phyloP scores from a whole-genome alignment of 345 rosid genomes.

The Gossypium herbaceum region DNA sequence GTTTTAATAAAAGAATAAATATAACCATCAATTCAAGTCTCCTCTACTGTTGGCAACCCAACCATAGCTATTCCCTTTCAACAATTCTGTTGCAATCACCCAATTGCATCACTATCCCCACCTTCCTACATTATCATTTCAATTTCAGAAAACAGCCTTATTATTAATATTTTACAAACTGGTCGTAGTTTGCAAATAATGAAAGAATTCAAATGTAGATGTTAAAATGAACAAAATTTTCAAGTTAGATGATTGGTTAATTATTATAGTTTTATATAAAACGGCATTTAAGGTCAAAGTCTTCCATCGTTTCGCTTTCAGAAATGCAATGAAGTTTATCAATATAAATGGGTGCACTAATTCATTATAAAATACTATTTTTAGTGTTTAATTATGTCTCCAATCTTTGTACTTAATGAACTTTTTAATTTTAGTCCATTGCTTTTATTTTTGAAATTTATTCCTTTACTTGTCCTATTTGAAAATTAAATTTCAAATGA shows the following conservation, averaged over 20 bases:
- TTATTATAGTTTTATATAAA: background rate
- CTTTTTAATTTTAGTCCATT: no score
- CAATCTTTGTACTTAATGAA: no score
- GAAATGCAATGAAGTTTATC: slow-evolving; percentile 15
- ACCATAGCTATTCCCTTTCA: background rate
- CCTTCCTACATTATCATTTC: background rate
- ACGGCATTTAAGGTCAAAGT: slow-evolving; percentile 5
- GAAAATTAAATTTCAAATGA: no score
- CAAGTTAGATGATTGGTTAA: background rate
- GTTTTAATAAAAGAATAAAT: background rate
- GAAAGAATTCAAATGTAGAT: background rate
- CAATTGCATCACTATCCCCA: background rate
- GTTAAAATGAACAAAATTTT: no score
- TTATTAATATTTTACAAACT: background rate
- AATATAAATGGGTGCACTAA: slow-evolving; percentile 9
- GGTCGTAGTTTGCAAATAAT: background rate
- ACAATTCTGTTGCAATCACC: background rate
- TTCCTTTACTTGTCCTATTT: no score
- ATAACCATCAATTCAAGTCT: background rate
- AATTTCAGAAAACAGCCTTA: background rate
- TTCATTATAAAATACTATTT: background rate
- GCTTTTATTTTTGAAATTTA: no score
- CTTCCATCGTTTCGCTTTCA: slow-evolving; percentile 25
- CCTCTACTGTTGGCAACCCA: background rate
- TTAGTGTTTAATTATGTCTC: no score